Evolutionary conservation across 2,329 filamentous ascomycete species (phyloP).

Genomic region (Fusarium begoniae): DNA sequence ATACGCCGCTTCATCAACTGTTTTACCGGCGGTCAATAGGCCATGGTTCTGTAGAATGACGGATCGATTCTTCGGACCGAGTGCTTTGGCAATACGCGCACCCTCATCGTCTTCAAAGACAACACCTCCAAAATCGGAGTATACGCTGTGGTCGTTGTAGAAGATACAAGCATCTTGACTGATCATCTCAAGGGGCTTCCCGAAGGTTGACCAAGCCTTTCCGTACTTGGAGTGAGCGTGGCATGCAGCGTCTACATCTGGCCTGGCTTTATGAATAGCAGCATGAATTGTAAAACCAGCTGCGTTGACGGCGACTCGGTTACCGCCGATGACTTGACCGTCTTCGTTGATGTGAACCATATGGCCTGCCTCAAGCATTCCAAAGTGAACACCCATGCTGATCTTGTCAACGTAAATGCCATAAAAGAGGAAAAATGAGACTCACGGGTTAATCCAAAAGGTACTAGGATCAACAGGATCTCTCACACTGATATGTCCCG

Average conservation of each 20-base stretch:
- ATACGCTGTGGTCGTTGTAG: constrained; percentile 66
- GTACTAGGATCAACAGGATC: constrained; percentile 67
- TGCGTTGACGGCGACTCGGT: constrained; percentile 63
- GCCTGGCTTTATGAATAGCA: constrained; percentile 67
- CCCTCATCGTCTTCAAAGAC: constrained; percentile 71
- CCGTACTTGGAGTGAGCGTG: constrained; percentile 68
- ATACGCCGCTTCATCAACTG: constrained; percentile 74
- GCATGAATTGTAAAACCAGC: constrained; percentile 72
- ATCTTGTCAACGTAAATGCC: background rate
- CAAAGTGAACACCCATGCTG: constrained; percentile 66
- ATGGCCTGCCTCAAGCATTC: constrained; percentile 66
- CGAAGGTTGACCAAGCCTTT: constrained; percentile 70
- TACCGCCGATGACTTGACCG: constrained; percentile 68
- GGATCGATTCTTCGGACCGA: constrained; percentile 62
- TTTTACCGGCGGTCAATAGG: constrained; percentile 68
- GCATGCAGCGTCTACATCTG: constrained; percentile 68
- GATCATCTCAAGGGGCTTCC: constrained; percentile 66
- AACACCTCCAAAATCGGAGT: constrained; percentile 68
- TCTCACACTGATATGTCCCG: constrained; percentile 70
- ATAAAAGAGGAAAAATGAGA: background rate
- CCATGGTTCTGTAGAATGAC: constrained; percentile 73
- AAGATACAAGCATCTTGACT: constrained; percentile 68
- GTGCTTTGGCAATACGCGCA: constrained; percentile 62
- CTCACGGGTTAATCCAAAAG: constrained; percentile 72
- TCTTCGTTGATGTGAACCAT: constrained; percentile 69